phyloP scores from a whole-genome alignment of 2,329 filamentous ascomycete species.

The Penicillium sp. region DNA sequence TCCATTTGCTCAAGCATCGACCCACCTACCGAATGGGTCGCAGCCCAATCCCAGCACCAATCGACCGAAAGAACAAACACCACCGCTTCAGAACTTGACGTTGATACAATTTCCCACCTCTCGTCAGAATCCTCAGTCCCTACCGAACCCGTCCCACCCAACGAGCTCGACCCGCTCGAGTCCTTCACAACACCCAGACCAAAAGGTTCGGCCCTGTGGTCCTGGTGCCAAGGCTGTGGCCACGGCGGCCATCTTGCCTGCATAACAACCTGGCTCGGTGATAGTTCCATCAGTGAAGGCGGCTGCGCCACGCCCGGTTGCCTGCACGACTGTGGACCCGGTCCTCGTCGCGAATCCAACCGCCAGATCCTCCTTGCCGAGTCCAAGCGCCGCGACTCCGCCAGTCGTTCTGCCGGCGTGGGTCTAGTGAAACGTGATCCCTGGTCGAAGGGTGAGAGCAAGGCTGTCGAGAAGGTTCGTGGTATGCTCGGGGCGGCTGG shows the following conservation, averaged over 20 bases:
- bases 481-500: slow-evolving; percentile 45
- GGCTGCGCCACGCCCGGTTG: slow-evolving; percentile 64
- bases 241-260: slow-evolving; percentile 65
- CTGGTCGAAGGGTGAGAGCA: slow-evolving; percentile 50
- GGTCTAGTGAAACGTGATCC: slow-evolving; percentile 50
- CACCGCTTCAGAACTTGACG: slow-evolving; percentile 18
- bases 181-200: slow-evolving; percentile 32
- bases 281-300: slow-evolving; percentile 54
- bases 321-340: slow-evolving; percentile 62
- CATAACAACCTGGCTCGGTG: slow-evolving; percentile 59
- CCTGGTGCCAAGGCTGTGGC: slow-evolving; percentile 64
- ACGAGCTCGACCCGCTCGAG: slow-evolving; percentile 32
- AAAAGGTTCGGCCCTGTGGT: slow-evolving; percentile 52
- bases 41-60: slow-evolving; percentile 23
- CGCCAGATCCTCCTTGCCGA: slow-evolving; percentile 37
- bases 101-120: slow-evolving; percentile 42
- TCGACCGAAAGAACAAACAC: neutral
- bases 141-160: slow-evolving; percentile 36
- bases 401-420: slow-evolving; percentile 37
- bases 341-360: slow-evolving; percentile 49
- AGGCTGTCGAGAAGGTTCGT: slow-evolving; percentile 51
- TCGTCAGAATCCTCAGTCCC: slow-evolving; percentile 48
- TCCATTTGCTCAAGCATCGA: slow-evolving; percentile 47
- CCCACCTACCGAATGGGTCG: slow-evolving; percentile 46
- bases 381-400: slow-evolving; percentile 37